Evolutionary conservation across 768 basidiomycete genomes (phyloP), one percentile per base, ranked within the genome.

Genomic region (Trametes cubensis): DNA sequence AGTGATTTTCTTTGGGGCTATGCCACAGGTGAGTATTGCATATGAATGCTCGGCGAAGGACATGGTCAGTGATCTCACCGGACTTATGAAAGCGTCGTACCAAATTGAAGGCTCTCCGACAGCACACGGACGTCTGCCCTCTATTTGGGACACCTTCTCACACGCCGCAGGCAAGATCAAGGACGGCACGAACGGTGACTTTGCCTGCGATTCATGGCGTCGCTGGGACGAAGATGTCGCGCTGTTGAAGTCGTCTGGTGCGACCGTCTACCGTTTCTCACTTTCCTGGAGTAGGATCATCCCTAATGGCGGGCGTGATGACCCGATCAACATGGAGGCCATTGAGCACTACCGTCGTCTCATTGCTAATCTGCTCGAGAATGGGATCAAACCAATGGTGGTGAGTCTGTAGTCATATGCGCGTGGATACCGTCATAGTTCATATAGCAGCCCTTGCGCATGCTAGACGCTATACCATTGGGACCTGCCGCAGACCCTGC

Each of bases 1-100:
- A 77, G 77, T 54, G 82, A 84, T 65, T 87, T 89, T 70, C 74
- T 87, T 39, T 89, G 86, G 84, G 86, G 86, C 30, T 87, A 86
- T 66, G 86, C 87, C 4, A 88, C 88, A 23, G 85, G 87, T 84
- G 63, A 63, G 81, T 26, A 44, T 2, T 44, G 18, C 48, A 49
- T 26, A 6, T 46, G 2, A 25, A 58, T 30, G n/a, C 23, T 58
- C 63, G 55, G 5, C 53, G 48, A 17, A 46, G 20, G 34, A 34
- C 10, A 10, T 17, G 52, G 2, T 42, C 28, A 55, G 23, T 13
- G 8, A 23, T 44, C 21, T 21, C 23, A 6, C 42, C 18, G 13
- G 5, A 10, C 15, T 8, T 34, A 1, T 40, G 72, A 5, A 34
- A 34, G 81, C 81, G 7, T 70, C 74, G 52, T 79, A 79, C 52